Conservation (phyloP, 2,329 filamentous ascomycete species). For the Elsinoe arachidis region DNA sequence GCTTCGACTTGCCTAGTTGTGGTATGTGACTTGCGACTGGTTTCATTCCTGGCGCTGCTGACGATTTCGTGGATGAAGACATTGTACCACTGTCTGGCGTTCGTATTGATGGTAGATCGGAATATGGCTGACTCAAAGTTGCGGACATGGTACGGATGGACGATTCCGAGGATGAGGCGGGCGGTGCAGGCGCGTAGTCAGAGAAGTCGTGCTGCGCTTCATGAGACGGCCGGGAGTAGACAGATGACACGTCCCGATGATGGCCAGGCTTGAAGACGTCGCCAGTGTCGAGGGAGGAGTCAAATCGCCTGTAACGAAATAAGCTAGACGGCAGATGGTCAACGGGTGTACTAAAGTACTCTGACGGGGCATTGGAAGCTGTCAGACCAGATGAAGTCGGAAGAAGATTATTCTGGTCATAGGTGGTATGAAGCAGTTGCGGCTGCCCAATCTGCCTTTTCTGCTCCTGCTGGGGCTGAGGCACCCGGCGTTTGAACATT, state of each 20-base stretch:
- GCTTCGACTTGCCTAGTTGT: not conserved
- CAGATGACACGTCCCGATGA: not conserved
- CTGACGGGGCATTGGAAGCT: conserved; percentile 12
- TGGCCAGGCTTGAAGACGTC: conserved; percentile 10
- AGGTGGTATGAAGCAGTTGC: conserved; percentile 13
- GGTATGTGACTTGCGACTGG: conserved; percentile 8
- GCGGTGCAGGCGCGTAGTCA: not conserved
- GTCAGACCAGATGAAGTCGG: conserved; percentile 8
- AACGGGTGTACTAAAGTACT: conserved; percentile 12
- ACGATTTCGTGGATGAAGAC: not conserved
- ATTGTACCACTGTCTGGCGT: not conserved
- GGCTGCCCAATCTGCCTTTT: conserved; percentile 13
- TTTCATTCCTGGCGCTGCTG: not conserved
- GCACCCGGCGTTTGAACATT: conserved; percentile 13
- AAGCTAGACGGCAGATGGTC: conserved; percentile 12
- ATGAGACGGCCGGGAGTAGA: conserved; percentile 7
- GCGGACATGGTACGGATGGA: not conserved
- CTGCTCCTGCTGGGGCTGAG: conserved; percentile 9
- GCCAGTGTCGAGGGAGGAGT: conserved; percentile 10
- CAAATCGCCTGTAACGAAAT: conserved; percentile 11
- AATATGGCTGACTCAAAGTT: conserved; percentile 3
- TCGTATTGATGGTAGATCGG: conserved; percentile 2
- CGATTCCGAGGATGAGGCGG: not conserved
- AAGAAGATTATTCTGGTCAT: conserved; percentile 12
- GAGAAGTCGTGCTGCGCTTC: not conserved